Base-by-base conservation (phyloP, 148 eudicot species). In the Fagopyrum homotropicum region DNA sequence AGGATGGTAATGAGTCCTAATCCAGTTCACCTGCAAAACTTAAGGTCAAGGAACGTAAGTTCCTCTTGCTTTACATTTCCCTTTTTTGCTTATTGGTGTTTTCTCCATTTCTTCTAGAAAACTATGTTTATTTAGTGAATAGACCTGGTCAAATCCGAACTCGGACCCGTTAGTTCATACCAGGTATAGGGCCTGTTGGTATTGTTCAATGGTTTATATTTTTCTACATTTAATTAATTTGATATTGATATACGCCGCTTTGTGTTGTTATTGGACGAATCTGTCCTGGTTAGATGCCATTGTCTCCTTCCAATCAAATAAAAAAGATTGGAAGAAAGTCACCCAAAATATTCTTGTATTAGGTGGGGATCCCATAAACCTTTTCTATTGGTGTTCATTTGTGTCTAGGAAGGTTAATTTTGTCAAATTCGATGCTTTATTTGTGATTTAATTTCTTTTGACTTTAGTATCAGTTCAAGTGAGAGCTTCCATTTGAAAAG, bases 1-100 rank as follows among this genome's bases (percentile, higher is more conserved):
- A 83, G 86, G 81, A 77, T 79, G 75, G 26, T 43, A 35, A 52
- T 35, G 57, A 3, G n/a, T 63, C 45, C 15, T 71, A 19, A 19
- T 44, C 19, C n/a, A 10, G 17, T 17, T 11, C 29, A 4, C 45
- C 19, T 4, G 74, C 51, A 35, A 64, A 70, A n/a, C 63, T 19
- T 3, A 57, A 57, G 63, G 22, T 6, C 63, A 57, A 17, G 63
- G 10, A 57, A 57, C 22, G 9, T 1, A n/a, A 5, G 7, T 35
- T 35, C 30, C 35, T 59, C 7, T 55, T 2, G 9, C 3, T 49
- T 49, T 49, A 49, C 52, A 12, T 49, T 10, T 61, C 45, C 5
- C 7, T 11, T 30, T 6, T 64, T 64, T 64, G 45, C 14, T 64
- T 4, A 14, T 49, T 49, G 14, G 12, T 12, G 45, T 15, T 26